Evolutionary conservation across 2,329 filamentous ascomycete genomes (phyloP).

Genomic region (Cadophora sp.): DNA sequence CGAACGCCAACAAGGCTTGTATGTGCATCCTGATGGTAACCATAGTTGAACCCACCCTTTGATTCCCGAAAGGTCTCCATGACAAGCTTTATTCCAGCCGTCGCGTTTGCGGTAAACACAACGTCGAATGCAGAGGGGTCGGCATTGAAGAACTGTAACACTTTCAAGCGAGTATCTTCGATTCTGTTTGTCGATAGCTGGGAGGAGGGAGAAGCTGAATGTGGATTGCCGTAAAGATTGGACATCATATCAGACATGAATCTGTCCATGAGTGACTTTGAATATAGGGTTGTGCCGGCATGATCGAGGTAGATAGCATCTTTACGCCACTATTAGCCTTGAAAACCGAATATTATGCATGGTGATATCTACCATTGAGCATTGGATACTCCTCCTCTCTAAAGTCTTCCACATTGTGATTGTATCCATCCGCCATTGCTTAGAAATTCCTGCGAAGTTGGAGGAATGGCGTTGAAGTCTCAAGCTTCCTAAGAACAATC

Average conservation of each 20-base stretch:
- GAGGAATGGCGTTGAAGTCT: neutral
- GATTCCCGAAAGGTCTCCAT: conserved; percentile 76
- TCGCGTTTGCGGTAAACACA: conserved; percentile 91
- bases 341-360: neutral
- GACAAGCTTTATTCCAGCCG: conserved; percentile 87
- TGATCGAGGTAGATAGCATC: conserved; percentile 78
- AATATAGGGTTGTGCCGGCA: conserved; percentile 87
- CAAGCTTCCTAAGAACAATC: neutral
- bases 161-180: conserved; percentile 75
- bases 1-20: conserved; percentile 86
- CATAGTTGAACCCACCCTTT: conserved; percentile 78
- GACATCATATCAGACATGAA: conserved; percentile 77
- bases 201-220: conserved; percentile 84
- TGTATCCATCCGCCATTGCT: conserved; percentile 53
- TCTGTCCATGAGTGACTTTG: conserved; percentile 79
- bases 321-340: conserved; percentile 26
- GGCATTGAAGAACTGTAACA: conserved; percentile 80
- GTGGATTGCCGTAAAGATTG: conserved; percentile 88
- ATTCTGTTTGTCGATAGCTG: conserved; percentile 77
- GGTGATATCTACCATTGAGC: conserved; percentile 61
- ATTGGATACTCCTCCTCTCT: conserved; percentile 71
- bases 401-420: conserved; percentile 63
- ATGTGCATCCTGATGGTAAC: conserved; percentile 84
- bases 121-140: conserved; percentile 84
- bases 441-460: neutral